Evolutionary conservation across 257 asterid genomes (phyloP), one percentile per base, ranked within the genome.

Genomic region (Rauvolfia tetraphylla): DNA sequence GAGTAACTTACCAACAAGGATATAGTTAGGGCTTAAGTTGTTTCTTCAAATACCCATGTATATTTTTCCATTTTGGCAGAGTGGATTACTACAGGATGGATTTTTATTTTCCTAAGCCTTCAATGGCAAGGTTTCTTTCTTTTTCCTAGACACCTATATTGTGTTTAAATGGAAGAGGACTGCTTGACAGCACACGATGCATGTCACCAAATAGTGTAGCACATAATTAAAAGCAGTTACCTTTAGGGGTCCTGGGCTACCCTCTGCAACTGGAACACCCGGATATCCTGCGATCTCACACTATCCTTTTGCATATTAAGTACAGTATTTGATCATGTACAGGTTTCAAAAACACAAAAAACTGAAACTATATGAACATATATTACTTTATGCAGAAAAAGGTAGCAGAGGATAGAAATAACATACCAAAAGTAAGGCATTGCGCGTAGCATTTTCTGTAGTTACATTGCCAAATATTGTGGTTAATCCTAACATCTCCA

Each of bases 281-380:
- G 96, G 88, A 86, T 82, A 82, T 87, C 98, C 98, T 91, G 97
- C 98, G 73, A 90, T 86, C 93, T 93, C 99, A 89, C 99, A 91
- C 99, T 93, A 90, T 93, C 95, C 94, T 93, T 95, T 95, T 91
- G 91, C 92, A 87, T 82, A 88, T 76, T 49, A 78, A 81, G 51
- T 85, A 77, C 39, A 68, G 81, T 74, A 71, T 78, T 68, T 41
- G 90, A 88, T 92, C 93, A 91, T 74, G 84, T 80, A 79, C 76
- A 82, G 77, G 83, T 71, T 67, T 74, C 81, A 22, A 68, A 68
- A 8, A 34, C 29, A 68, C 36, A 39, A 72, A 73, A 81, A 61
- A 5, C 36, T 36, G 73, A 53, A 74, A 67, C 17, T 51, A 56
- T 23, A 27, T 46, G 68, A 51, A 56, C 38, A 53, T 67, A 36